Evolutionary conservation across 164 flowering plant genomes (phyloP).

Genomic region (Annona squamosa): DNA sequence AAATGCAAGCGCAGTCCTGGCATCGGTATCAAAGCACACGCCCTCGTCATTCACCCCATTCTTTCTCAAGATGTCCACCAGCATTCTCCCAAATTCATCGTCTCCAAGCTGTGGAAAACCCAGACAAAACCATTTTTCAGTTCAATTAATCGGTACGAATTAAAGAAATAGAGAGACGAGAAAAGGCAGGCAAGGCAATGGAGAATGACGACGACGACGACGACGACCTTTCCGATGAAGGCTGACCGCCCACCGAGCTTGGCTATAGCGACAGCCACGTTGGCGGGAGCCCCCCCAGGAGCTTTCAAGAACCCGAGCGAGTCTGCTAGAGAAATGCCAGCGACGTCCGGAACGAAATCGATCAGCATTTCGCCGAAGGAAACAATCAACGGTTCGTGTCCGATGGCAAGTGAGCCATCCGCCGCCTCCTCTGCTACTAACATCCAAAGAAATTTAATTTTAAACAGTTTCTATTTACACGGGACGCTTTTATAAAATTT

Average conservation of each 20-base stretch:
- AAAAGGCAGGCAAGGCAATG: too few relatives aligned
- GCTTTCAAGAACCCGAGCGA: slow-evolving; percentile 61
- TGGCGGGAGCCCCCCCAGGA: slow-evolving; percentile 90
- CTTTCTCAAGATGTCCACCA: slow-evolving; percentile 42
- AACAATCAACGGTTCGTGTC: slow-evolving; percentile 29
- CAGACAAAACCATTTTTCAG: too few relatives aligned
- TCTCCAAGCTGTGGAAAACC: slow-evolving; percentile 40
- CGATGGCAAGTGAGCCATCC: too few relatives aligned
- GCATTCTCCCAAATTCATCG: slow-evolving; percentile 73
- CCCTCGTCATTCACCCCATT: slow-evolving; percentile 50
- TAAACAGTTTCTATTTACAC: too few relatives aligned
- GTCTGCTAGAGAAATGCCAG: slow-evolving; percentile 71
- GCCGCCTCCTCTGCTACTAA: background rate
- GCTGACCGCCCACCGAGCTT: slow-evolving; percentile 66
- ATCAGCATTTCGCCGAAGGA: slow-evolving; percentile 18
- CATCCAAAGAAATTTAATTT: background rate
- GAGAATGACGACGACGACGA: too few relatives aligned
- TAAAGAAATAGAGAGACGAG: background rate
- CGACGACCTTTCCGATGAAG: slow-evolving; percentile 60
- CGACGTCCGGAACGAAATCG: slow-evolving; percentile 60
- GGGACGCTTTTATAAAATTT: too few relatives aligned
- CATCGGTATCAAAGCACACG: slow-evolving; percentile 43
- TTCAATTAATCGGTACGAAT: background rate
- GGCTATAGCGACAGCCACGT: slow-evolving; percentile 67
- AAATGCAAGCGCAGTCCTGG: slow-evolving; percentile 67